Evolutionary conservation across 352 stramenopile species (phyloP).

Genomic region (Aphanomyces cochlioides): DNA sequence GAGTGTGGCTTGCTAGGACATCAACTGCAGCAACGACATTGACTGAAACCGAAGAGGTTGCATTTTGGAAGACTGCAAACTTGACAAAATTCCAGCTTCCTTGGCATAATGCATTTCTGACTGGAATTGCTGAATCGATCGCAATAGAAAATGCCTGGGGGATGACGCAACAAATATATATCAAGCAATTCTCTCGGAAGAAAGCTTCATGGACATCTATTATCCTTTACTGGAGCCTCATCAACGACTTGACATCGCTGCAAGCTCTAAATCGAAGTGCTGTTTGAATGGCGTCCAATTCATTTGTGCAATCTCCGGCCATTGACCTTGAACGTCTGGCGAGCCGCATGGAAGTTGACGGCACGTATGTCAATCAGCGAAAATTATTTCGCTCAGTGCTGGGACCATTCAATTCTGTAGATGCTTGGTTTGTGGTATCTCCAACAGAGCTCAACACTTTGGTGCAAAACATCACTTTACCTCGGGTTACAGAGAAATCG

Average conservation of each 20-base stretch:
- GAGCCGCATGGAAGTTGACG: background rate
- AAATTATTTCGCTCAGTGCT: background rate
- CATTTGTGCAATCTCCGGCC: background rate
- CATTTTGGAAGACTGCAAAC: background rate
- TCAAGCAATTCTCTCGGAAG: slow-evolving; percentile 10
- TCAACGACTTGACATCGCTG: background rate
- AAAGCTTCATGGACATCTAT: slow-evolving; percentile 7
- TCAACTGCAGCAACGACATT: background rate
- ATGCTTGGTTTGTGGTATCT: background rate
- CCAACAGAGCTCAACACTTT: background rate
- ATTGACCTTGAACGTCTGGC: background rate
- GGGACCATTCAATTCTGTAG: background rate
- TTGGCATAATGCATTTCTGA: background rate
- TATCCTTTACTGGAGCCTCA: background rate
- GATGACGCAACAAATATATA: background rate
- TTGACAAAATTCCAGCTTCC: slow-evolving; percentile 7
- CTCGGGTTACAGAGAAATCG: too few relatives aligned
- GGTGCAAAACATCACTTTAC: background rate
- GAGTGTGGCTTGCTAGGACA: background rate
- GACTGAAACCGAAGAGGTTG: background rate
- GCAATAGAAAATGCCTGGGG: slow-evolving; percentile 2
- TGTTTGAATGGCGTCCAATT: background rate
- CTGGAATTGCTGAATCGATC: slow-evolving; percentile 15
- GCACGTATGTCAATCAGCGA: background rate
- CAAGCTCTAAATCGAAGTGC: background rate